Percentiles rank a stretch among this genome's conserved stretches.
Conservation (phyloP, 306 rosid genomes). For the Trichosanthes cucumerina region DNA sequence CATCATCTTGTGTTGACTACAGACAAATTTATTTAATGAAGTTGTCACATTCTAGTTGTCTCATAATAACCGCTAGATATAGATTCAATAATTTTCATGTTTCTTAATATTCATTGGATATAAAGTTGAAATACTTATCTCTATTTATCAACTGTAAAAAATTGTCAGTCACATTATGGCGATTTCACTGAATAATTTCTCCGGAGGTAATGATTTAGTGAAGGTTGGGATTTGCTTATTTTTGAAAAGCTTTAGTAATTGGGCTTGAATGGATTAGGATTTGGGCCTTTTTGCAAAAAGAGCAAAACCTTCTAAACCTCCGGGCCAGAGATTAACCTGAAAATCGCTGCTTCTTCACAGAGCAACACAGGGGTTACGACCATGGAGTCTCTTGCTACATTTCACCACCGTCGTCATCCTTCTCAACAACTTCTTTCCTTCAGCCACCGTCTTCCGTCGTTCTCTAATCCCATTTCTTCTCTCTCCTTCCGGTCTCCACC, state of each 20-base stretch:
- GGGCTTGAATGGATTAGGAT: neutral
- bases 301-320: neutral
- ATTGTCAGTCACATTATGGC: too few relatives aligned
- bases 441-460: slow-evolving; percentile 33
- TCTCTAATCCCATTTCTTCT: slow-evolving; percentile 24
- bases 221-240: neutral
- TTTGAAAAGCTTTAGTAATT: neutral
- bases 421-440: slow-evolving; percentile 25
- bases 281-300: neutral
- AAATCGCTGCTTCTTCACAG: neutral
- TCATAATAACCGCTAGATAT: too few relatives aligned
- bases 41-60: too few relatives aligned
- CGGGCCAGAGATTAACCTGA: neutral
- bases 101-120: too few relatives aligned
- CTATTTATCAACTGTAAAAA: too few relatives aligned
- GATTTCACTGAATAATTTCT: too few relatives aligned
- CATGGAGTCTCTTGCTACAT: slow-evolving; percentile 49
- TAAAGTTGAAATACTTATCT: too few relatives aligned
- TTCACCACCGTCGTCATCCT: slow-evolving; percentile 30
- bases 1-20: neutral
- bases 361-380: neutral
- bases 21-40: too few relatives aligned
- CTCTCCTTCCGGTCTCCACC: slow-evolving; percentile 19
- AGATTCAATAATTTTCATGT: too few relatives aligned
- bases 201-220: too few relatives aligned